Percentiles rank a stretch among this genome's conserved stretches.
Evolutionary conservation across 768 basidiomycete genomes (phyloP).

Genomic region (Trametes villosa): DNA sequence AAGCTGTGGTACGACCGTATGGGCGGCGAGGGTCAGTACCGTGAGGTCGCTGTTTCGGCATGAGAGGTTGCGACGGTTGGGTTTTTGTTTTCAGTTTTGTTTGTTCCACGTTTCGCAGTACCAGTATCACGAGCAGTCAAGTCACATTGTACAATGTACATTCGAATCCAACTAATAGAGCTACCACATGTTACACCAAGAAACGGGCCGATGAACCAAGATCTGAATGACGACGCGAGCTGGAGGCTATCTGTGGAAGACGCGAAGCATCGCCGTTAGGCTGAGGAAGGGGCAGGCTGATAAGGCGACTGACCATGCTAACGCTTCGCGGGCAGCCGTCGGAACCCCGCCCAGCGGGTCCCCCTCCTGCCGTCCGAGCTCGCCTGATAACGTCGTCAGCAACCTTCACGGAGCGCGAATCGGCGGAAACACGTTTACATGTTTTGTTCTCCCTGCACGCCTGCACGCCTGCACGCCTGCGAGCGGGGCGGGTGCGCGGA

Average conservation of each 20-base stretch:
- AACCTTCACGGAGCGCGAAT: constrained; percentile 21
- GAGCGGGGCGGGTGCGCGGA: background rate
- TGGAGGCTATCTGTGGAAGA: too few relatives aligned
- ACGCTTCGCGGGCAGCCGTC: constrained; percentile 20
- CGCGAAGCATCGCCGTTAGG: too few relatives aligned
- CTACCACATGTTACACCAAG: too few relatives aligned
- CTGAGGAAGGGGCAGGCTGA: background rate
- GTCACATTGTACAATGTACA: constrained; percentile 11
- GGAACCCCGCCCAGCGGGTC: constrained; percentile 15
- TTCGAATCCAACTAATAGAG: too few relatives aligned
- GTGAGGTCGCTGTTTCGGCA: constrained; percentile 35
- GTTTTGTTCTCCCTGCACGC: background rate
- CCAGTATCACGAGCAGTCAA: background rate
- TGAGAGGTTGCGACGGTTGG: background rate
- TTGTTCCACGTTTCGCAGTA: background rate
- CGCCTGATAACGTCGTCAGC: constrained; percentile 19
- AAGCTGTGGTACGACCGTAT: constrained; percentile 85
- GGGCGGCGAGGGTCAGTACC: constrained; percentile 74
- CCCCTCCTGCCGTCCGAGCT: background rate
- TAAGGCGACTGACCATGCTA: background rate
- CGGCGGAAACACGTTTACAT: background rate
- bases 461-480: background rate
- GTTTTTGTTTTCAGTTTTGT: background rate
- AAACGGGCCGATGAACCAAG: too few relatives aligned
- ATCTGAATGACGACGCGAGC: too few relatives aligned